Evolutionary conservation across 2,329 filamentous ascomycete species (phyloP), one percentile per base, ranked within the genome.

Genomic region (Nemania sp.): DNA sequence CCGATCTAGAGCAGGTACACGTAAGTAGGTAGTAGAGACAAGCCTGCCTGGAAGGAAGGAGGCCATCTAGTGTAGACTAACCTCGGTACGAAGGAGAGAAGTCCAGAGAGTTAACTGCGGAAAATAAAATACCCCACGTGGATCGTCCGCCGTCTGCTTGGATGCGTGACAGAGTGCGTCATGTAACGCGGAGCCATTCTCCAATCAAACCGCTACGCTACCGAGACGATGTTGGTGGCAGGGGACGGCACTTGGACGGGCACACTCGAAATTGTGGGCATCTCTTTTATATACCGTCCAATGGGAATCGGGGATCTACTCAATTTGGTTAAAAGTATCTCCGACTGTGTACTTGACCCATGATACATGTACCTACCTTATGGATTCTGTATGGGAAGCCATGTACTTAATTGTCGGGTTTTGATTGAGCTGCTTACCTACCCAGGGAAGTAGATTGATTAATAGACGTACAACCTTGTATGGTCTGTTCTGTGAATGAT

Each of bases 191-290:
- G 34, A 21, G 34, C n/a, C 40, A 43, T 46, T 50, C 15, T 40
- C 53, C 53, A 29, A 49, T 49, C 25, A 35, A 20, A 21, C 12
- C 9, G 15, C 29, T 17, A 57, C 34, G 49, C 15, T 49, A 47
- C 43, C 48, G n/a, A 7, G 42, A 34, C 53, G 47, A 54, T 52
- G 42, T 17, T 18, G n/a, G 37, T 18, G 48, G 57, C 60, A 63
- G 60, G 60, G 56, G 57, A 51, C 60, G 60, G 60, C 60, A 63
- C 53, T 63, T 63, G 17, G 35, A 46, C 35, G 15, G 40, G 32
- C 25, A 29, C 29, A 57, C 48, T 52, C 32, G 51, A 49, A 49
- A 60, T 46, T 56, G 52, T 42, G 57, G 52, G 60, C 43, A 34
- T 2, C 5, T 21, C 9, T 40, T 20, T 12, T n/a, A n/a, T n/a